Evolutionary conservation across 129 eudicot genomes (phyloP).

Genomic region (Rutidosis leptorrhynchoides): DNA sequence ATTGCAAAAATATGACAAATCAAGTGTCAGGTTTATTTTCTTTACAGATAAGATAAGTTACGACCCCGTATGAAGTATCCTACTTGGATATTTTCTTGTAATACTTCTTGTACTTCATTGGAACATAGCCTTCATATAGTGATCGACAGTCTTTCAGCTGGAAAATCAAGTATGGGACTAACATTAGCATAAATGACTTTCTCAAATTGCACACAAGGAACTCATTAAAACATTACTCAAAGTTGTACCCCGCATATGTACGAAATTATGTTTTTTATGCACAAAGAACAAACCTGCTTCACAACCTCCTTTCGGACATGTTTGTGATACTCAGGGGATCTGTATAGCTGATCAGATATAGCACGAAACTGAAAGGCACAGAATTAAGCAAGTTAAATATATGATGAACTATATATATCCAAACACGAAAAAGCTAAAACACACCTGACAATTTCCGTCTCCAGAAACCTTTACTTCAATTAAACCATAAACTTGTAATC

Average conservation of each 20-base stretch:
- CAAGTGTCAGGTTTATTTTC: slow-evolving; percentile 1
- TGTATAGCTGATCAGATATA: slow-evolving; percentile 69
- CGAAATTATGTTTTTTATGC: background rate
- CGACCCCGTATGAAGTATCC: slow-evolving; percentile 36
- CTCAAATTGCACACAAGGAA: background rate
- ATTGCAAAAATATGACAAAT: slow-evolving; percentile 12
- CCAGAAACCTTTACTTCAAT: slow-evolving; percentile 72
- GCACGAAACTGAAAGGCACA: slow-evolving; percentile 69
- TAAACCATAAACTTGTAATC: slow-evolving; percentile 59
- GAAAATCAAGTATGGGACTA: slow-evolving; percentile 28
- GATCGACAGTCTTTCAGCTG: slow-evolving; percentile 64
- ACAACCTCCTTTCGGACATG: slow-evolving; percentile 83
- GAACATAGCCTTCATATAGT: slow-evolving; percentile 75
- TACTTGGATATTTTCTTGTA: slow-evolving; percentile 80
- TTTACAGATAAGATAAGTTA: slow-evolving; percentile 22
- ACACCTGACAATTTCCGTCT: slow-evolving; percentile 90
- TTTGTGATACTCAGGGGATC: slow-evolving; percentile 75
- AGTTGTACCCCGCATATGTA: background rate
- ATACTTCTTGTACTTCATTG: slow-evolving; percentile 81
- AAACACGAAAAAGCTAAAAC: slow-evolving; percentile 9
- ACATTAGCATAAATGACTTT: slow-evolving; percentile 16
- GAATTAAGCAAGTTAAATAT: background rate
- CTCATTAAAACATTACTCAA: background rate
- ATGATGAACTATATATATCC: background rate
- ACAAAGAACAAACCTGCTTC: slow-evolving; percentile 61